phyloP scores from a whole-genome alignment of 345 rosid species.

The Dovyalis caffra region DNA sequence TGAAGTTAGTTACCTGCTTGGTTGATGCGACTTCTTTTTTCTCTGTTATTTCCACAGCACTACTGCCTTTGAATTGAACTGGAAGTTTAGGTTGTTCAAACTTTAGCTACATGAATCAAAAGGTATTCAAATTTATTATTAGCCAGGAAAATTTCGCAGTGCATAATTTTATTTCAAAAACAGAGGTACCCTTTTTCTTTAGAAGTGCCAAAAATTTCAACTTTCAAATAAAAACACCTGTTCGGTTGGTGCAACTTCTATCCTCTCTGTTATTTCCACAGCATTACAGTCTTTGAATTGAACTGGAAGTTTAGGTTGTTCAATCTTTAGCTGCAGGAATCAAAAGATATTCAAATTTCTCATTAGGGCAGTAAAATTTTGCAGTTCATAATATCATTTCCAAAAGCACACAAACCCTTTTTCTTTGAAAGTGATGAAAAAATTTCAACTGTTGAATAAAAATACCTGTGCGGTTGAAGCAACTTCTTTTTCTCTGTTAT shows the following conservation, averaged over 20 bases:
- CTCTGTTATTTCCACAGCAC: slow-evolving; percentile 17
- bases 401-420: background rate
- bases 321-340: slow-evolving; percentile 4
- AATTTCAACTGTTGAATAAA: background rate
- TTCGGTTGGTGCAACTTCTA: slow-evolving; percentile 5
- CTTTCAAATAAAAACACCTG: slow-evolving; percentile 1
- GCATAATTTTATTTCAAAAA: no score
- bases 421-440: background rate
- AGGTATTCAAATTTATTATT: background rate
- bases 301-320: background rate
- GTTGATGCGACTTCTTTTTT: slow-evolving; percentile 6
- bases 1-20: slow-evolving; percentile 8
- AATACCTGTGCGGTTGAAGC: slow-evolving; percentile 12
- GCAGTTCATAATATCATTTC: background rate
- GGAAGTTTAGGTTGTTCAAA: background rate
- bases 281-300: background rate
- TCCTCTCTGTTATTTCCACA: slow-evolving; percentile 16
- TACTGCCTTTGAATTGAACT: background rate
- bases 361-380: background rate
- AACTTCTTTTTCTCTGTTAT: slow-evolving; percentile 17
- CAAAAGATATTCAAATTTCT: background rate
- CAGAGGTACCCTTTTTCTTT: background rate
- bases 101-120: slow-evolving; percentile 1
- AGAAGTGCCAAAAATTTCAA: background rate
- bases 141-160: background rate